Evolutionary conservation across 352 stramenopile genomes (phyloP).

Genomic region (Globisporangium irregulare): DNA sequence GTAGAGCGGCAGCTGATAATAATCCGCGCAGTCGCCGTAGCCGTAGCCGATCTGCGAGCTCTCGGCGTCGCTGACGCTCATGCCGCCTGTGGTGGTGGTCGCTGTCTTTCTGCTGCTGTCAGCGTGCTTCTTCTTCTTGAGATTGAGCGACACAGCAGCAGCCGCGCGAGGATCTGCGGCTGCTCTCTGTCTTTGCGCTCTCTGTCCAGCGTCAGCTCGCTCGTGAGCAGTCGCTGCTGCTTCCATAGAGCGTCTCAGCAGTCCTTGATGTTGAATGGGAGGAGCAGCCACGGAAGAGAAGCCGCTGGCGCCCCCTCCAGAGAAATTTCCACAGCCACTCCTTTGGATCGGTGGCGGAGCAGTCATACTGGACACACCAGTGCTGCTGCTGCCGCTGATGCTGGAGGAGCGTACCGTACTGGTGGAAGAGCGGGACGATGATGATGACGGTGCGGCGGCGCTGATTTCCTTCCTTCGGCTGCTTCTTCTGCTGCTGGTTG

Average conservation of each 20-base stretch:
- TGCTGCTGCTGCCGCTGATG: background rate
- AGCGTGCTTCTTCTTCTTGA: background rate
- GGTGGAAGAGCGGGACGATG: background rate
- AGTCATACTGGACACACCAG: too few relatives aligned
- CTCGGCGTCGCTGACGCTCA: background rate
- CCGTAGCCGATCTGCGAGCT: background rate
- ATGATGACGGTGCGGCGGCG: background rate
- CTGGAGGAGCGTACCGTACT: background rate
- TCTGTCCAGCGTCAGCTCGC: background rate
- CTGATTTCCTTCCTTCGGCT: background rate
- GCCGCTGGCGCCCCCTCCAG: background rate
- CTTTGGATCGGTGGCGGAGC: background rate
- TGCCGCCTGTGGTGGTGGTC: background rate
- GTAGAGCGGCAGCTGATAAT: constrained; percentile 4
- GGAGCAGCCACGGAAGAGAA: constrained; percentile 1
- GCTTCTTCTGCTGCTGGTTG: background rate
- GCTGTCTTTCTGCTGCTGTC: background rate
- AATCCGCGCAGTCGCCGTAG: background rate
- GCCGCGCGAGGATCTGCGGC: background rate
- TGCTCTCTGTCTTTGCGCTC: background rate
- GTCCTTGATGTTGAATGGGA: background rate
- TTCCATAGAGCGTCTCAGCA: background rate
- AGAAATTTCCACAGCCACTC: background rate
- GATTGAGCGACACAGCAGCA: too few relatives aligned
- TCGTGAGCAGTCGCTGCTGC: background rate